phyloP scores from a whole-genome alignment of 225 moss, liverwort and hornwort genomes.

The Pseudoscleropodium purum region DNA sequence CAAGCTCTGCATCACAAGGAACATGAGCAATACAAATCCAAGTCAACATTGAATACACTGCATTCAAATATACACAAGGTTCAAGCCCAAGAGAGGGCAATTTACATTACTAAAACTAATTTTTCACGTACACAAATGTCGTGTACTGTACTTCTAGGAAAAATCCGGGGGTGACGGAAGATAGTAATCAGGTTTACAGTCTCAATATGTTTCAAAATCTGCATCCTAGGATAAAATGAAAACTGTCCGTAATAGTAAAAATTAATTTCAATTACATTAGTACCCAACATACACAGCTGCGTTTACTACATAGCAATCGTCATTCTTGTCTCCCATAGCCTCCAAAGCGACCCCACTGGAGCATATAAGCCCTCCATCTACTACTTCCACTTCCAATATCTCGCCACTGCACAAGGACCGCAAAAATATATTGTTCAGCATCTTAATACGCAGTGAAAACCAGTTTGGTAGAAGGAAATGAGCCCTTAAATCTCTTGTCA shows the following conservation, averaged over 20 bases:
- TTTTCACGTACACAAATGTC: neutral
- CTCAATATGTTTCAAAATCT: neutral
- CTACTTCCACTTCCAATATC: slow-evolving; percentile 75
- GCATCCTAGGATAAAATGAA: neutral
- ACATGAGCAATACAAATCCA: neutral
- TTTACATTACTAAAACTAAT: neutral
- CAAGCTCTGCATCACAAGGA: neutral
- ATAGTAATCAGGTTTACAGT: neutral
- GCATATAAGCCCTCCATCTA: slow-evolving; percentile 96
- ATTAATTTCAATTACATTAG: neutral
- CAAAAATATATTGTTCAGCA: neutral
- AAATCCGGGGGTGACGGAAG: neutral
- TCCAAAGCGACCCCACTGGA: slow-evolving; percentile 87
- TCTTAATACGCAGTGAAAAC: neutral
- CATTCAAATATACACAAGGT: no score
- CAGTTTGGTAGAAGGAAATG: neutral
- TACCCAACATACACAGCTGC: slow-evolving; percentile 92
- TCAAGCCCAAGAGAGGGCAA: neutral
- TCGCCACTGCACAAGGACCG: slow-evolving; percentile 59
- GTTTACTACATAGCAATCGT: slow-evolving; percentile 90
- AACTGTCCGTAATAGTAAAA: neutral
- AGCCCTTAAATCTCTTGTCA: no score
- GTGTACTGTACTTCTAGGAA: neutral
- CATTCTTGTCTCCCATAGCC: slow-evolving; percentile 96
- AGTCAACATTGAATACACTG: neutral